phyloP scores from a whole-genome alignment of 495 filamentous ascomycete genomes.

The Talaromyces wortmannii region DNA sequence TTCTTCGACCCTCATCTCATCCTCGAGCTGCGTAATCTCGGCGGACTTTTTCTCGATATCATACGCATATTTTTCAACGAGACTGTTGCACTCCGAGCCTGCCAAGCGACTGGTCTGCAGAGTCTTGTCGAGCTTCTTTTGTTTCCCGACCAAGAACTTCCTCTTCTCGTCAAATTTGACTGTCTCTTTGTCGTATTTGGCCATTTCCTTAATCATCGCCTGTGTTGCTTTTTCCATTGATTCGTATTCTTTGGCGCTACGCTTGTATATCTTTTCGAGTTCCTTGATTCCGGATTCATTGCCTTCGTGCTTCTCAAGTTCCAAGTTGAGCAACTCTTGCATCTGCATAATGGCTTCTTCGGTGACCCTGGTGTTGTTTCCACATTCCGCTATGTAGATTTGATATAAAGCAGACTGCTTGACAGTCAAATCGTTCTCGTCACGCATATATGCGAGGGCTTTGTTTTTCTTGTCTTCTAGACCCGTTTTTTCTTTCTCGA shows the following conservation, averaged over 20 bases:
- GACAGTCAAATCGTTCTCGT: slow-evolving; percentile 85
- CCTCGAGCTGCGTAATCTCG: slow-evolving; percentile 68
- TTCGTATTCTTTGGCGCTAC: slow-evolving; percentile 73
- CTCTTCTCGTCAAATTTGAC: slow-evolving; percentile 98
- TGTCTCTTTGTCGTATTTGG: slow-evolving; percentile 87
- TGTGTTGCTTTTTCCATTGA: slow-evolving; percentile 76
- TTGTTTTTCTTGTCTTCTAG: slow-evolving; percentile 96
- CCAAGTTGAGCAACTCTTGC: slow-evolving; percentile 78
- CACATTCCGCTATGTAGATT: slow-evolving; percentile 78
- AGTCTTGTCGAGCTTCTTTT: slow-evolving; percentile 90
- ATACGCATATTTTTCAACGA: slow-evolving; percentile 66
- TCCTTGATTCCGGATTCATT: slow-evolving; percentile 87
- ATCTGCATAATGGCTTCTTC: slow-evolving; percentile 86
- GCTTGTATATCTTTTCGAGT: slow-evolving; percentile 79
- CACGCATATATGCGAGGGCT: slow-evolving; percentile 77
- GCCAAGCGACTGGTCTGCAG: slow-evolving; percentile 63
- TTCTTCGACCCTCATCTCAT: slow-evolving; percentile 69
- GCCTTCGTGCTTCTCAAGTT: slow-evolving; percentile 87
- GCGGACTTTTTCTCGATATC: slow-evolving; percentile 69
- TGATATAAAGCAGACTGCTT: slow-evolving; percentile 92
- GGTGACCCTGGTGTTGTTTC: slow-evolving; percentile 81
- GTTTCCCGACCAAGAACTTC: slow-evolving; percentile 83
- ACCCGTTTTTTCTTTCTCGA: slow-evolving; percentile 90
- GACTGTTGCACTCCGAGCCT: slow-evolving; percentile 65
- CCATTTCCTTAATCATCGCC: slow-evolving; percentile 75